phyloP scores from a whole-genome alignment of 2,329 filamentous ascomycete species.

The Colletotrichum musicola region DNA sequence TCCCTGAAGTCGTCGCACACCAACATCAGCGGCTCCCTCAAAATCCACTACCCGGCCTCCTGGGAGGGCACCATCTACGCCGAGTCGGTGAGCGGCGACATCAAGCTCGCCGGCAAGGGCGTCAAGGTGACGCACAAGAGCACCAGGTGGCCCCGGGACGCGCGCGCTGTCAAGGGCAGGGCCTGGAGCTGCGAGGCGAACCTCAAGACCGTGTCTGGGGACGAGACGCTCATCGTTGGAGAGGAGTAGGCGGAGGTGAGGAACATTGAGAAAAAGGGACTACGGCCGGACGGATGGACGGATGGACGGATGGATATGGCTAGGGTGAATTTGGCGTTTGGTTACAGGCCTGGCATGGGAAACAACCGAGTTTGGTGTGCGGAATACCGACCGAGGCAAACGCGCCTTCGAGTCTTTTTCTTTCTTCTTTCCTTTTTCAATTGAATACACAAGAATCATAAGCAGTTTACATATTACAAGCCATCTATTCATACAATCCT shows the following conservation, averaged over 20 bases:
- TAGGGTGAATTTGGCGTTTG: not conserved
- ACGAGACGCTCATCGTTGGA: conserved; percentile 11
- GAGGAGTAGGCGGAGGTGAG: not conserved
- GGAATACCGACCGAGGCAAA: conserved; percentile 5
- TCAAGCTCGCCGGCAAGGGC: conserved; percentile 57
- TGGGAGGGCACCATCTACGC: conserved; percentile 63
- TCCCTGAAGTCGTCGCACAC: conserved; percentile 57
- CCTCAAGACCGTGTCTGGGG: conserved; percentile 22
- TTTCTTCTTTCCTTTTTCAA: not conserved
- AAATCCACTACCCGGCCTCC: conserved; percentile 58
- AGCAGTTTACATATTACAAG: not conserved
- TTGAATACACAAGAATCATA: not conserved
- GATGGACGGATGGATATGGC: conserved; percentile 12
- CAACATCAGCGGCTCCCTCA: conserved; percentile 58
- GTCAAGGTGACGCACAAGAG: conserved; percentile 50
- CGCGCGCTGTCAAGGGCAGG: conserved; percentile 46
- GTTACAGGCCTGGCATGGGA: conserved; percentile 6
- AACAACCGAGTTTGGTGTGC: not conserved
- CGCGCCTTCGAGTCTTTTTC: not conserved
- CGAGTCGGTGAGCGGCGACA: conserved; percentile 54
- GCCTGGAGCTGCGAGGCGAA: not conserved
- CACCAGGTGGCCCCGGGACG: conserved; percentile 52
- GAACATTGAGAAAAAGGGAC: conserved; percentile 26
- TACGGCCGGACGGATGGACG: too few species aligned
- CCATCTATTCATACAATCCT: not conserved